Conservation (phyloP, 2,329 filamentous ascomycete species). For the Fusarium tanahbumbuense region DNA sequence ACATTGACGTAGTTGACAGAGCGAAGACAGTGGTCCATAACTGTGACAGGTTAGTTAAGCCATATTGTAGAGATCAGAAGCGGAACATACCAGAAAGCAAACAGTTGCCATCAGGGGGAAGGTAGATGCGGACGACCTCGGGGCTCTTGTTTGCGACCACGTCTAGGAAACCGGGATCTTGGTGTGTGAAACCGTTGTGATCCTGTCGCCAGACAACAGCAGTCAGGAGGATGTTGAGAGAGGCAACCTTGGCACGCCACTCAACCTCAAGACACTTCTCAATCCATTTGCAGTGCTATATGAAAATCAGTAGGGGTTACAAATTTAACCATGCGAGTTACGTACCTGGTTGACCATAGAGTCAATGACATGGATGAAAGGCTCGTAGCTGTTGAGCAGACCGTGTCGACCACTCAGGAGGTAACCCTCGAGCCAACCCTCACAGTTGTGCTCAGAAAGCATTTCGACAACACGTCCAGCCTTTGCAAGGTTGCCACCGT, state of each 20-base stretch:
- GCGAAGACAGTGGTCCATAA: conserved; percentile 80
- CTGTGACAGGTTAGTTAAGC: conserved; percentile 47
- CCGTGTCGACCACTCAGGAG: conserved; percentile 80
- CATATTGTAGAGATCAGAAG: neutral
- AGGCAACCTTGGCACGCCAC: conserved; percentile 79
- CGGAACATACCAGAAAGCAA: conserved; percentile 67
- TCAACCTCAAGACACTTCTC: conserved; percentile 84
- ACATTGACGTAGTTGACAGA: conserved; percentile 85
- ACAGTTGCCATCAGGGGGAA: conserved; percentile 83
- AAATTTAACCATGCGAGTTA: neutral
- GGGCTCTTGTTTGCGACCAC: conserved; percentile 84
- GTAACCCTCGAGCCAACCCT: conserved; percentile 86
- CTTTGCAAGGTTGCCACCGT: conserved; percentile 77
- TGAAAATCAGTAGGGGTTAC: conserved; percentile 14
- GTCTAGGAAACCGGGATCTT: conserved; percentile 83
- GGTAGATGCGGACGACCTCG: conserved; percentile 82
- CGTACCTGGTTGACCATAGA: conserved; percentile 82
- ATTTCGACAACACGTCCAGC: conserved; percentile 84
- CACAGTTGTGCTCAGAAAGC: conserved; percentile 82
- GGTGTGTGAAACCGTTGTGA: conserved; percentile 86
- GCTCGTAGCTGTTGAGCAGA: conserved; percentile 83
- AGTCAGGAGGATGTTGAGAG: conserved; percentile 82
- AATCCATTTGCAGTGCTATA: conserved; percentile 83
- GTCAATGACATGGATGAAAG: conserved; percentile 85
- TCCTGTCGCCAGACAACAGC: conserved; percentile 85